phyloP scores from a whole-genome alignment of 768 basidiomycete genomes.

The Phylloporus arenicola region DNA sequence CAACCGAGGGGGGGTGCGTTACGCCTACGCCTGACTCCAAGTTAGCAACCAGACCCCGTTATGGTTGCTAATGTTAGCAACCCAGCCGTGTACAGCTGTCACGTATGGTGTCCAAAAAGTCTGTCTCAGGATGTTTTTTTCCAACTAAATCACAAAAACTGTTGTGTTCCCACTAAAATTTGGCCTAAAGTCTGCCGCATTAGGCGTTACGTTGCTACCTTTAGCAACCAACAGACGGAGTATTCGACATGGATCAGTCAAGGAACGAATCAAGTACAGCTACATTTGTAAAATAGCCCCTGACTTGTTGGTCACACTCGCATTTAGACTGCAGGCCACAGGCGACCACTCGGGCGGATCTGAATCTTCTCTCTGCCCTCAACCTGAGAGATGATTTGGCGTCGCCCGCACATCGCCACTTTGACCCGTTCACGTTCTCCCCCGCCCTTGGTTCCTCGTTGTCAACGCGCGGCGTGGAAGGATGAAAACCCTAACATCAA shows the following conservation, averaged over 20 bases:
- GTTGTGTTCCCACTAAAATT: too few species aligned
- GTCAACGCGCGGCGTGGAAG: constrained; percentile 15
- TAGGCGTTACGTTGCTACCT: too few species aligned
- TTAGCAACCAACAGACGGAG: too few species aligned
- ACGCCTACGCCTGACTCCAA: too few species aligned
- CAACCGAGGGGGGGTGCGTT: too few species aligned
- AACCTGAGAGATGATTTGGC: constrained; percentile 10
- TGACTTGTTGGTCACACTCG: background rate
- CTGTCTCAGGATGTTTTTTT: too few species aligned
- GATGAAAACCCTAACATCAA: background rate
- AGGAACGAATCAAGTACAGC: background rate
- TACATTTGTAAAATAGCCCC: background rate
- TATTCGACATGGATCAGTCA: background rate
- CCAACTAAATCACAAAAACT: too few species aligned
- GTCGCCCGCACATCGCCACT: constrained; percentile 1
- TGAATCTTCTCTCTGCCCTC: constrained; percentile 8
- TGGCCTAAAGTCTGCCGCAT: too few species aligned
- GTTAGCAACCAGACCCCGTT: too few species aligned
- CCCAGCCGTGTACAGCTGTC: too few species aligned
- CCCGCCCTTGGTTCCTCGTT: constrained; percentile 16
- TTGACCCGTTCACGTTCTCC: background rate
- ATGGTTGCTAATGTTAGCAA: too few species aligned
- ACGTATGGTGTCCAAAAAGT: too few species aligned
- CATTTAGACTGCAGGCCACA: background rate
- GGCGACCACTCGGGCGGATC: background rate